Evolutionary conservation across 225 moss, liverwort and hornwort genomes (phyloP), one percentile per base, ranked within the genome.

Genomic region (Pleurozium schreberi): DNA sequence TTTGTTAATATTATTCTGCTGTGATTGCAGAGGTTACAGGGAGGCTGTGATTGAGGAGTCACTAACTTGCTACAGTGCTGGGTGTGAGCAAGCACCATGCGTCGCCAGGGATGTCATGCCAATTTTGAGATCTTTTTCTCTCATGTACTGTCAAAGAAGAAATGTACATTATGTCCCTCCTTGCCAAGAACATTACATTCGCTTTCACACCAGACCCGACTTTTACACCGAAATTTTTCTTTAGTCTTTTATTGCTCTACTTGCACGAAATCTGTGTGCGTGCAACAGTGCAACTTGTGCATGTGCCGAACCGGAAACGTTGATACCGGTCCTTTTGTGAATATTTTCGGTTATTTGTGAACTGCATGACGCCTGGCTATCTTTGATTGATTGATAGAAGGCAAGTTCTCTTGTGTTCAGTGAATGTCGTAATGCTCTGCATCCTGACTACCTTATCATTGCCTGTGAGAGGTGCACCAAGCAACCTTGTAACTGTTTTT

Each of bases 1-100:
- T 83, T 88, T 86, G 88, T 91, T 89, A 74, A 88, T 89, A 88
- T 75, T 79, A 86, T 88, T 85, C 88, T 89, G 86, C 75, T 91
- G 88, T 86, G 89, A 83, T 90, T 93, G 94, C 96, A 98, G 96
- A 98, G 93, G 93, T 93, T 30, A 91, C 95, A 85, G 95, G 96
- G 82, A 96, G 91, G 92, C 95, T 73, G 92, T 86, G 77, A 86
- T 93, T 86, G 93, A 93, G 89, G 95, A 93, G 88, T 93, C 91
- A 85, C 63, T 90, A 86, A 61, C 23, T 64, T 82, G 49, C 83
- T 67, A 52, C n/a, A n/a, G n/a, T n/a, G 67, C 38, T 66, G 76
- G 88, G 89, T 82, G 93, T 92, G 86, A 88, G 94, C 92, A 58
- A 90, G 87, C 91, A 87, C 88, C 88, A 89, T 50, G 92, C 96